Evolutionary conservation across 1,284 basidiomycete species (phyloP).

Genomic region (Pseudozyma hubeiensis): DNA sequence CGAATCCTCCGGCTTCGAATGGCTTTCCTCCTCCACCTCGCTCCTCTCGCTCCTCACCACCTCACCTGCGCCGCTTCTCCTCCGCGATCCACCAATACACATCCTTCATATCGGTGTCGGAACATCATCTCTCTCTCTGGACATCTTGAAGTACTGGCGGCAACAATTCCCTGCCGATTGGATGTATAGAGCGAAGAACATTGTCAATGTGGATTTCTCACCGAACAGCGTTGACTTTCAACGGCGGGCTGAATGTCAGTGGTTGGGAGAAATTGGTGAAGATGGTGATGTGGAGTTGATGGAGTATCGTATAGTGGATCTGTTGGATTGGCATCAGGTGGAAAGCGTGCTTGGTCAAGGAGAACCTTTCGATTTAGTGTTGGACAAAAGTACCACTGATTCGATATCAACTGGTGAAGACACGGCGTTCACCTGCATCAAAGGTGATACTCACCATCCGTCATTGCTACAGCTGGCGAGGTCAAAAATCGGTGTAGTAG

Average conservation of each 20-base stretch:
- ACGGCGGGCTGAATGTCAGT: background rate
- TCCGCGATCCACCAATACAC: conserved; percentile 2
- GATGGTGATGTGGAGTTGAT: conserved; percentile 5
- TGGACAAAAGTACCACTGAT: conserved; percentile 51
- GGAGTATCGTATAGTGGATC: conserved; percentile 24
- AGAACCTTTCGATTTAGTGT: conserved; percentile 22
- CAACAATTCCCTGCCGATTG: conserved; percentile 12
- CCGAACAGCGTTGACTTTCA: conserved; percentile 25
- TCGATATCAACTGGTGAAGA: conserved; percentile 41
- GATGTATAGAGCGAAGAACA: conserved; percentile 8
- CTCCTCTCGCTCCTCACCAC: conserved; percentile 5
- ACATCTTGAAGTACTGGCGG: conserved; percentile 7
- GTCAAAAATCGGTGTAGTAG: background rate
- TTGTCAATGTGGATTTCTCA: conserved; percentile 44
- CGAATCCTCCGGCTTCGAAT: conserved; percentile 34
- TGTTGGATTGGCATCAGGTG: conserved; percentile 22
- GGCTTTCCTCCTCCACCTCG: conserved; percentile 26
- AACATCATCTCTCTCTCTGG: conserved; percentile 27
- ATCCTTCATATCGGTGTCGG: conserved; percentile 50
- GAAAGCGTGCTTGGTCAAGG: background rate
- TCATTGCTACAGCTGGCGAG: background rate
- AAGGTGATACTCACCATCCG: background rate
- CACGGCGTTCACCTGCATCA: background rate
- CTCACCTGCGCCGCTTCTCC: background rate
- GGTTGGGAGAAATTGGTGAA: conserved; percentile 3